Conservation (phyloP, 2,329 filamentous ascomycete species). For the Hypoxylon sp. region DNA sequence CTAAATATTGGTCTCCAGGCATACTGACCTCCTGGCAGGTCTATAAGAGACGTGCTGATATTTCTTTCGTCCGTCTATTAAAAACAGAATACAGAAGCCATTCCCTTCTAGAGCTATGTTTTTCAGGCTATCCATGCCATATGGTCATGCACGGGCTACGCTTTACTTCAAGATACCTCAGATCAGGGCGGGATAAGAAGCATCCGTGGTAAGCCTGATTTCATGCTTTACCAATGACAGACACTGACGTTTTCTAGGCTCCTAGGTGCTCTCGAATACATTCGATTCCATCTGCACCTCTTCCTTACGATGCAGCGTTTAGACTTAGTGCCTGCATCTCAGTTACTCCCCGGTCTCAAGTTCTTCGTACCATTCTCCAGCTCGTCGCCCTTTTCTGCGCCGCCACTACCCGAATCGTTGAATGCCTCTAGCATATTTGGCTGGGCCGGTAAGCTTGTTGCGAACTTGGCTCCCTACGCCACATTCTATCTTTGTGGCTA, state of each 20-base stretch:
- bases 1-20: background rate
- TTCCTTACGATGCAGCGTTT: constrained; percentile 68
- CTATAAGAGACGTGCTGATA: constrained; percentile 65
- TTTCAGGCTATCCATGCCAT: constrained; percentile 60
- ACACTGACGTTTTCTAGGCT: constrained; percentile 46
- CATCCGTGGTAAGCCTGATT: constrained; percentile 49
- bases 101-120: constrained; percentile 54
- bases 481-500: constrained; percentile 62
- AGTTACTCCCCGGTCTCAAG: constrained; percentile 61
- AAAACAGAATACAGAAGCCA: constrained; percentile 55
- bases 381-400: constrained; percentile 65
- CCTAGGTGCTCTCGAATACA: constrained; percentile 54
- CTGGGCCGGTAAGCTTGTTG: constrained; percentile 61
- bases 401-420: constrained; percentile 60
- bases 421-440: constrained; percentile 57
- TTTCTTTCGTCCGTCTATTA: constrained; percentile 64
- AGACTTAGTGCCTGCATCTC: constrained; percentile 61
- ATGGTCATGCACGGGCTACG: constrained; percentile 55
- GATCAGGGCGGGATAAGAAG: constrained; percentile 35
- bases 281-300: constrained; percentile 66
- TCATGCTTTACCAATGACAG: constrained; percentile 25
- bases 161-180: constrained; percentile 47
- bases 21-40: constrained; percentile 57
- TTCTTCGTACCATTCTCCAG: constrained; percentile 71
- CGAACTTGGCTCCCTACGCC: constrained; percentile 64